Conservation (phyloP, 352 stramenopile species). For the Phytophthora palmivora region DNA sequence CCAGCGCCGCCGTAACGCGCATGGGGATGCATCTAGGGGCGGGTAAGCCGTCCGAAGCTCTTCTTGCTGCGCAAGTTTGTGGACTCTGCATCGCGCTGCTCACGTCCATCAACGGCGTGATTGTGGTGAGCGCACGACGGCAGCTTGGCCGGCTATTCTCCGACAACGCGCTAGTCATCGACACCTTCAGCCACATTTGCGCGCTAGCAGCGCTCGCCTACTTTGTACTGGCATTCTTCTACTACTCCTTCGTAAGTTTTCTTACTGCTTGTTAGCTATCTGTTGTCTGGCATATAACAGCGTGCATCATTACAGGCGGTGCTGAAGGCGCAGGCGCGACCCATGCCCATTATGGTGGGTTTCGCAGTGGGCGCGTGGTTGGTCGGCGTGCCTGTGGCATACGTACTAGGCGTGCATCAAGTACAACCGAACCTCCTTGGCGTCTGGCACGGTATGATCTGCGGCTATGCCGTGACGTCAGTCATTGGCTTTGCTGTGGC, state of each 20-base stretch:
- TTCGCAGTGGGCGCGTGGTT: constrained; percentile 76
- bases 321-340: constrained; percentile 68
- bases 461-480: constrained; percentile 80
- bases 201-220: constrained; percentile 66
- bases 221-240: constrained; percentile 83
- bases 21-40: constrained; percentile 73
- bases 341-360: constrained; percentile 59
- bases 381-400: constrained; percentile 75
- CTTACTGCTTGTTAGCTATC: neutral
- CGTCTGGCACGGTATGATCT: constrained; percentile 72
- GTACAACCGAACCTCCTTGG: constrained; percentile 52
- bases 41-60: constrained; percentile 43
- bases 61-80: constrained; percentile 64
- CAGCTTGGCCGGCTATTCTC: constrained; percentile 79
- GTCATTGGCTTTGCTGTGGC: constrained; percentile 69
- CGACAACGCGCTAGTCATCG: constrained; percentile 65
- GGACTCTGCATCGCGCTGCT: constrained; percentile 54
- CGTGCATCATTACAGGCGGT: constrained; percentile 48
- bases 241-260: constrained; percentile 68
- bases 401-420: constrained; percentile 64
- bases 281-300: neutral
- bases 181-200: constrained; percentile 70
- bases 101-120: constrained; percentile 44
- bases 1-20: constrained; percentile 65
- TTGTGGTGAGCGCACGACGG: constrained; percentile 53